Conservation (phyloP, 495 filamentous ascomycete genomes). For the Neurospora sp. region DNA sequence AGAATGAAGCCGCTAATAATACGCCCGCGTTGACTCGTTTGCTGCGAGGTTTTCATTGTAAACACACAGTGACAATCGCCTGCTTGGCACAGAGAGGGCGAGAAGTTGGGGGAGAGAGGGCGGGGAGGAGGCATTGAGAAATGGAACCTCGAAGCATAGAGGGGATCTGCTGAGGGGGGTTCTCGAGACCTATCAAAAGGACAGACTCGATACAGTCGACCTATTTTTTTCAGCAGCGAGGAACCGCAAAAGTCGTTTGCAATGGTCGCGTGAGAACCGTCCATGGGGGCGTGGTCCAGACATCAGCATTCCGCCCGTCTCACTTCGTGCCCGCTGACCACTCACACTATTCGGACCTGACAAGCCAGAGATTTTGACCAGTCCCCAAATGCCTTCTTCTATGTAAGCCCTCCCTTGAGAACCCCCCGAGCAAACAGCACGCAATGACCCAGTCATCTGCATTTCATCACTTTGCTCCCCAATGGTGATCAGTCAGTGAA, state of each 20-base stretch:
- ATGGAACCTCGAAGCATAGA: background rate
- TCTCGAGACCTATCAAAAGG: background rate
- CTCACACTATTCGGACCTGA: background rate
- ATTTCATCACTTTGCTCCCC: background rate
- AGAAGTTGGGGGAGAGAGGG: background rate
- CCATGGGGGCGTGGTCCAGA: background rate
- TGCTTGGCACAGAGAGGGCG: background rate
- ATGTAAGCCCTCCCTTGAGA: background rate
- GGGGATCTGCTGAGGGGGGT: background rate
- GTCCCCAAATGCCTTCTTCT: background rate
- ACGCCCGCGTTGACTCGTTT: background rate
- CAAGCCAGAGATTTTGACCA: background rate
- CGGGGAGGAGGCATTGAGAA: background rate
- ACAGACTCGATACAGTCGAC: background rate
- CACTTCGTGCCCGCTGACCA: background rate
- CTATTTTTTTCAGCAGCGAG: background rate
- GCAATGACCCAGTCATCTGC: background rate
- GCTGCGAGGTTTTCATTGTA: background rate
- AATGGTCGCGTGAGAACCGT: background rate
- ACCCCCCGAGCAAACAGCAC: background rate
- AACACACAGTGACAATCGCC: background rate
- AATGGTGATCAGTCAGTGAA: background rate
- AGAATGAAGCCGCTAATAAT: background rate
- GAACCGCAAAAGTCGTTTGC: background rate
- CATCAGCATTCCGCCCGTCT: background rate